Evolutionary conservation across 2,329 filamentous ascomycete species (phyloP).

Genomic region (Ophiostoma ips): DNA sequence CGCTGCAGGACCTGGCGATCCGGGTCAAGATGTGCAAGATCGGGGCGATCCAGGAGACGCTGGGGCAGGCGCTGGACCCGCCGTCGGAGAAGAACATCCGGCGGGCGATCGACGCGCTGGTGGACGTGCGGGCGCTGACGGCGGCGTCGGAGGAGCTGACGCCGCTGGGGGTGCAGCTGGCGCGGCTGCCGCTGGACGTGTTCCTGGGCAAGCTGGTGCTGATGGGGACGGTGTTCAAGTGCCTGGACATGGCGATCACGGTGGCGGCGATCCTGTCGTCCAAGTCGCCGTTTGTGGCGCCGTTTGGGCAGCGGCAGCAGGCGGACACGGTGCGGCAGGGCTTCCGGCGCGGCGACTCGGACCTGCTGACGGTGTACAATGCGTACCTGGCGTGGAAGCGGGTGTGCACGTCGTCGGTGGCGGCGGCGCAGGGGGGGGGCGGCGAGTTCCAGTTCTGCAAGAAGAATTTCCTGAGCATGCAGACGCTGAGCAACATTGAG

Average conservation of each 20-base stretch:
- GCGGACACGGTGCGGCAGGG: conserved; percentile 64
- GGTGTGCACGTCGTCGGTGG: conserved; percentile 52
- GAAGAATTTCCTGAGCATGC: conserved; percentile 85
- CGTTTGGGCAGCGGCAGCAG: conserved; percentile 70
- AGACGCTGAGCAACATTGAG: conserved; percentile 82
- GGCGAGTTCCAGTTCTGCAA: conserved; percentile 84
- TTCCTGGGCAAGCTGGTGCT: conserved; percentile 90
- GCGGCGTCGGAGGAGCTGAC: conserved; percentile 71
- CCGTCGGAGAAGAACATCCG: conserved; percentile 87
- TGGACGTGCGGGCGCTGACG: conserved; percentile 86
- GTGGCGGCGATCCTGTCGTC: conserved; percentile 87
- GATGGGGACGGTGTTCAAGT: conserved; percentile 74
- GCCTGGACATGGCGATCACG: conserved; percentile 80
- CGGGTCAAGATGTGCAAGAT: conserved; percentile 96
- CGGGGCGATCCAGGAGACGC: conserved; percentile 79
- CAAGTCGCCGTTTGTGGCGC: conserved; percentile 83
- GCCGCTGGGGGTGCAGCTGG: conserved; percentile 71
- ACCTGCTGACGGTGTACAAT: conserved; percentile 85
- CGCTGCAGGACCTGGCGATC: conserved; percentile 86
- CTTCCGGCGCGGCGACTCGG: conserved; percentile 79
- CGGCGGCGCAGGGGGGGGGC: conserved; percentile 32
- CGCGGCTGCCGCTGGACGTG: conserved; percentile 80
- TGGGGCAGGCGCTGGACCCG: conserved; percentile 77
- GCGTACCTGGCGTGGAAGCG: conserved; percentile 83
- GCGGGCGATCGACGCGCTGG: conserved; percentile 78